These are phyloP conservation scores for Serpula lacrymans DNA, from an alignment of 768 basidiomycete species.

Conservation along the genomic window DNA sequence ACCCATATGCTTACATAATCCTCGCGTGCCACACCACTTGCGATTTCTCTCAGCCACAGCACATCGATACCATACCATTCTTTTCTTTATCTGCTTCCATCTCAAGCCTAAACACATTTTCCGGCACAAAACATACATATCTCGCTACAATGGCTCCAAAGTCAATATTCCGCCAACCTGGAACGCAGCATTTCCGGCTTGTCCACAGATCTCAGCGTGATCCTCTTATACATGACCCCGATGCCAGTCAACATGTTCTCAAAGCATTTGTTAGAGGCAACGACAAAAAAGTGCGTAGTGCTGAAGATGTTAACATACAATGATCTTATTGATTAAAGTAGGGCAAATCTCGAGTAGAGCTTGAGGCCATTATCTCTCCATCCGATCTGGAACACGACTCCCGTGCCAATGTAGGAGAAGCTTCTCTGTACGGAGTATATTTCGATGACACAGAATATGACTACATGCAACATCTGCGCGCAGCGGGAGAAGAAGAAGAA, in stretches of 20 bases:
- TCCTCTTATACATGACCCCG: constrained; percentile 91
- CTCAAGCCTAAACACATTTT: constrained; percentile 21
- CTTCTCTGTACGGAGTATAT: constrained; percentile 84
- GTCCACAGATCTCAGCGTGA: constrained; percentile 96
- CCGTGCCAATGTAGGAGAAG: constrained; percentile 75
- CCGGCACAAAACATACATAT: too few species aligned
- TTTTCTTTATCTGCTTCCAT: constrained; percentile 21
- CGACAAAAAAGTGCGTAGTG: constrained; percentile 50
- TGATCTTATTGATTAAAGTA: constrained; percentile 21
- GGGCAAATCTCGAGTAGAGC: constrained; percentile 81
- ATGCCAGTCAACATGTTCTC: constrained; percentile 85
- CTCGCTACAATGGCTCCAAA: constrained; percentile 68
- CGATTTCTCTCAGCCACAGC: constrained; percentile 7
- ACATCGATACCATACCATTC: constrained; percentile 30
- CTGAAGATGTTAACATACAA: neutral
- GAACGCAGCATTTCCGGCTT: constrained; percentile 91
- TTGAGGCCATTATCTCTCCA: constrained; percentile 56
- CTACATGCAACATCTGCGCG: constrained; percentile 94
- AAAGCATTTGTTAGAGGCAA: constrained; percentile 78
- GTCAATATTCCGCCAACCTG: constrained; percentile 88
- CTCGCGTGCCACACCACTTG: too few species aligned
- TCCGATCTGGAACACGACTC: constrained; percentile 46
- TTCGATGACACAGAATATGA: constrained; percentile 97
- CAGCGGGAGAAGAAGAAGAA: constrained; percentile 72
- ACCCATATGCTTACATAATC: constrained; percentile 31